Conservation (phyloP, 495 filamentous ascomycete genomes). For the Lophiotrema nucula region DNA sequence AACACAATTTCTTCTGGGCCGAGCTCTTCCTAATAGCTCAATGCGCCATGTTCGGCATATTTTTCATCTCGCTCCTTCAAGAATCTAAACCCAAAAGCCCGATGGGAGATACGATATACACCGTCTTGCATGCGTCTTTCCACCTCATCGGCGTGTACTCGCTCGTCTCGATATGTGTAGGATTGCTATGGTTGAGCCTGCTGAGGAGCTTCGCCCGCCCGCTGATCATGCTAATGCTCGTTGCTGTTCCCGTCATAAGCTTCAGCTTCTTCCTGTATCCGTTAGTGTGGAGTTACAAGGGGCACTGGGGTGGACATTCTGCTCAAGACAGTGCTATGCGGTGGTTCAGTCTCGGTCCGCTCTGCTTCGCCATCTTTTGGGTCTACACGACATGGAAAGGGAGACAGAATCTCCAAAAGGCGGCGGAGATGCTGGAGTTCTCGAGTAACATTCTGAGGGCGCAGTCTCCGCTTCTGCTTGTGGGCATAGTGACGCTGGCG, state of each 20-base stretch:
- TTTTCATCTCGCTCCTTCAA: conserved; percentile 83
- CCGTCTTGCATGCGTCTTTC: conserved; percentile 80
- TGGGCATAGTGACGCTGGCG: conserved; percentile 76
- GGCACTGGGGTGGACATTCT: conserved; percentile 63
- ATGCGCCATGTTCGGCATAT: conserved; percentile 79
- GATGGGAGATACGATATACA: conserved; percentile 90
- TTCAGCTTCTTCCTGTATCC: conserved; percentile 88
- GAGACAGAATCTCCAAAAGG: conserved; percentile 73
- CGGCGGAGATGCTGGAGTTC: conserved; percentile 86
- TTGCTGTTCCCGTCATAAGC: conserved; percentile 81
- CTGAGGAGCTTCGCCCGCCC: conserved; percentile 80
- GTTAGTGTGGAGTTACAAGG: conserved; percentile 84
- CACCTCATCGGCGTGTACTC: conserved; percentile 88
- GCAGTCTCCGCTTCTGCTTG: conserved; percentile 75
- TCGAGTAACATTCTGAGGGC: conserved; percentile 80
- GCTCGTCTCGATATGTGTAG: conserved; percentile 80
- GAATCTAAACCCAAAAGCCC: conserved; percentile 70
- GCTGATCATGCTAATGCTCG: conserved; percentile 71
- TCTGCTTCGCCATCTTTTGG: conserved; percentile 73
- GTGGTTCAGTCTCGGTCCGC: conserved; percentile 76
- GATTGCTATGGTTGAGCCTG: conserved; percentile 85
- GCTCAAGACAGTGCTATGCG: conserved; percentile 88
- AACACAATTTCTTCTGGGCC: conserved; percentile 91
- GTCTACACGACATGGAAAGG: conserved; percentile 74
- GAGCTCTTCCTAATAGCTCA: conserved; percentile 82